Evolutionary conservation across 352 stramenopile species (phyloP).

Genomic region (Phytopythium oedochilum): DNA sequence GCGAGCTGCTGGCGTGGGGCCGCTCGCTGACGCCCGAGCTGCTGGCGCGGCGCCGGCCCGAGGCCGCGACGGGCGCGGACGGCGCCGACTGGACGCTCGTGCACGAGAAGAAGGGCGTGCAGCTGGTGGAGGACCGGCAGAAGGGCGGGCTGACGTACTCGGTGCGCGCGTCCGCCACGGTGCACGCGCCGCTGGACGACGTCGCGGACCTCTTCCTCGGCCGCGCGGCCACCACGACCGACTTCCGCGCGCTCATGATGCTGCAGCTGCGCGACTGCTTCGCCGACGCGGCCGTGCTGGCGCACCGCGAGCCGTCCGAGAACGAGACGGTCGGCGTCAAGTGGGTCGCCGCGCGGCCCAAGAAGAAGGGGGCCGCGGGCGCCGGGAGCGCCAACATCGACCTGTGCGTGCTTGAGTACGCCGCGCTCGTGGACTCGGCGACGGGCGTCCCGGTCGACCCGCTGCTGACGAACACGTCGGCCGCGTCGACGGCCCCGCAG

Average conservation of each 20-base stretch:
- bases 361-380: conserved; percentile 48
- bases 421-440: conserved; percentile 53
- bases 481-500: background rate
- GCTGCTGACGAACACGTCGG: conserved; percentile 10
- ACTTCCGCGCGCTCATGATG: conserved; percentile 72
- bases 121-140: conserved; percentile 71
- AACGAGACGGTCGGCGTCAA: conserved; percentile 78
- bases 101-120: conserved; percentile 66
- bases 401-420: conserved; percentile 79
- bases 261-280: conserved; percentile 72
- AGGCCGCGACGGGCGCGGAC: conserved; percentile 21
- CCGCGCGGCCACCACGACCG: conserved; percentile 32
- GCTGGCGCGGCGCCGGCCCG: conserved; percentile 1
- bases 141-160: conserved; percentile 80
- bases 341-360: conserved; percentile 64
- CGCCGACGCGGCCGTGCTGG: conserved; percentile 65
- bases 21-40: conserved; percentile 66
- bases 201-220: conserved; percentile 78
- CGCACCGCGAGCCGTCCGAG: conserved; percentile 71
- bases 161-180: conserved; percentile 51
- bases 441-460: conserved; percentile 35
- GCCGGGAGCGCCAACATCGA: conserved; percentile 41
- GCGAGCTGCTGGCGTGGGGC: conserved; percentile 69
- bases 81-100: conserved; percentile 78
- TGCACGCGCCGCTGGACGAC: conserved; percentile 61